Evolutionary conservation across 2,329 filamentous ascomycete genomes (phyloP).

Genomic region (Claviceps maximensis): DNA sequence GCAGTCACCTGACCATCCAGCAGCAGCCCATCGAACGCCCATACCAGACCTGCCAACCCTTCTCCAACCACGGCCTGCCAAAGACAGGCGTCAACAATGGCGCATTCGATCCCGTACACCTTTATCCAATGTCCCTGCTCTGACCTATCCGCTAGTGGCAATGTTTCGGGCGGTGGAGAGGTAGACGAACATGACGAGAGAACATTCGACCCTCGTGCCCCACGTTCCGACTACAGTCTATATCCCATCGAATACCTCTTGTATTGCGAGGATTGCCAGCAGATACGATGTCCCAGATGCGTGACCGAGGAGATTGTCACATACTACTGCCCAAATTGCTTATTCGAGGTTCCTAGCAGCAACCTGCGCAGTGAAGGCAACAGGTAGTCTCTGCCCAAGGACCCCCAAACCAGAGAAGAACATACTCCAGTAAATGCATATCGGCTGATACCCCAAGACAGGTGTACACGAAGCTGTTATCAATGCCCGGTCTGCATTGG

Average conservation of each 20-base stretch:
- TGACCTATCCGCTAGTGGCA: constrained; percentile 27
- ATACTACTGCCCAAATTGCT: constrained; percentile 87
- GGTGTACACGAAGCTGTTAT: constrained; percentile 89
- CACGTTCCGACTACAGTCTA: constrained; percentile 79
- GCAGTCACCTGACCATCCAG: constrained; percentile 5
- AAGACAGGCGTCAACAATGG: constrained; percentile 24
- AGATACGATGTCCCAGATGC: constrained; percentile 87
- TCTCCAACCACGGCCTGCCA: not conserved
- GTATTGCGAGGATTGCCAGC: constrained; percentile 95
- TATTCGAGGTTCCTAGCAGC: constrained; percentile 92
- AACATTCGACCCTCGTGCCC: constrained; percentile 74
- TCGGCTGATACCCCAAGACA: constrained; percentile 21
- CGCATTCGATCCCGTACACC: constrained; percentile 44
- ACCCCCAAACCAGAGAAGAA: not conserved
- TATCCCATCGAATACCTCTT: constrained; percentile 88
- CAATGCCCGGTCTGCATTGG: constrained; percentile 84
- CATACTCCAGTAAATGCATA: not conserved
- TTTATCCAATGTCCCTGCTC: constrained; percentile 56
- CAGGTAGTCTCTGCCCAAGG: constrained; percentile 40
- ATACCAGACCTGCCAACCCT: not conserved
- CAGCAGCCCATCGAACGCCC: not conserved
- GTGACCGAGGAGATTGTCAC: constrained; percentile 87
- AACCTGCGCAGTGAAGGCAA: constrained; percentile 88
- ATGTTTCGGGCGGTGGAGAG: constrained; percentile 15
- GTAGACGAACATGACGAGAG: constrained; percentile 56